phyloP scores from a whole-genome alignment of 2,329 filamentous ascomycete genomes.

The Nigrospora oryzae region DNA sequence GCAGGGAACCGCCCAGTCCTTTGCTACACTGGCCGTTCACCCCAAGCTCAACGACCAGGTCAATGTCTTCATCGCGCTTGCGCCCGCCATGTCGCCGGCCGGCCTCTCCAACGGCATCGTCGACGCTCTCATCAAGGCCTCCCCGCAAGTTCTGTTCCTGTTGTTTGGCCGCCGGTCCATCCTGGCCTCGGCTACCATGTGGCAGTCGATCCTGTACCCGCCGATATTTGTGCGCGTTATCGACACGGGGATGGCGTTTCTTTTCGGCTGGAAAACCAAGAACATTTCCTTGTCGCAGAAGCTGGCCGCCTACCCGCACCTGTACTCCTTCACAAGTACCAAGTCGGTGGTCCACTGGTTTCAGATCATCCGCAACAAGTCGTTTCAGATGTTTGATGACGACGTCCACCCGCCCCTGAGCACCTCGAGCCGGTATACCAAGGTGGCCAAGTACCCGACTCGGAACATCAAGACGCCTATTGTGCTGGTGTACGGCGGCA shows the following conservation, averaged over 20 bases:
- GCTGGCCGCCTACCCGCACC: constrained; percentile 86
- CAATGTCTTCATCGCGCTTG: constrained; percentile 91
- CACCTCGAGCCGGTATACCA: constrained; percentile 77
- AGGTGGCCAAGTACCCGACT: constrained; percentile 92
- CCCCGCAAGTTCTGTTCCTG: constrained; percentile 84
- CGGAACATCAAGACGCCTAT: constrained; percentile 95
- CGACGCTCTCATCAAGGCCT: constrained; percentile 87
- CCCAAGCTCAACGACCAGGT: constrained; percentile 87
- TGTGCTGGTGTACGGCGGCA: constrained; percentile 87
- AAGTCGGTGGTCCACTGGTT: constrained; percentile 99
- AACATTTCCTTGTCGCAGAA: constrained; percentile 88
- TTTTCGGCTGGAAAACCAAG: constrained; percentile 81
- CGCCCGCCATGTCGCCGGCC: constrained; percentile 92
- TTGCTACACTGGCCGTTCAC: constrained; percentile 86
- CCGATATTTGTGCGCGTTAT: constrained; percentile 86
- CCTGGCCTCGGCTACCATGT: constrained; percentile 88
- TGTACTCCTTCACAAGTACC: constrained; percentile 94
- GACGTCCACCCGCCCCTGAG: constrained; percentile 73
- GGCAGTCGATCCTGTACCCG: constrained; percentile 92
- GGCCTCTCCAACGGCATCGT: constrained; percentile 86
- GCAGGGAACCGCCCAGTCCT: constrained; percentile 93
- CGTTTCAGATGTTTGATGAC: constrained; percentile 98
- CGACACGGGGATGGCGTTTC: constrained; percentile 69
- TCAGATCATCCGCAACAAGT: constrained; percentile 93
- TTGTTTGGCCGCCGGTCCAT: constrained; percentile 89